Percentiles rank a stretch among this genome's conserved stretches.
Conservation (phyloP, 108 stramenopile species). For the Conticribra weissflogii region DNA sequence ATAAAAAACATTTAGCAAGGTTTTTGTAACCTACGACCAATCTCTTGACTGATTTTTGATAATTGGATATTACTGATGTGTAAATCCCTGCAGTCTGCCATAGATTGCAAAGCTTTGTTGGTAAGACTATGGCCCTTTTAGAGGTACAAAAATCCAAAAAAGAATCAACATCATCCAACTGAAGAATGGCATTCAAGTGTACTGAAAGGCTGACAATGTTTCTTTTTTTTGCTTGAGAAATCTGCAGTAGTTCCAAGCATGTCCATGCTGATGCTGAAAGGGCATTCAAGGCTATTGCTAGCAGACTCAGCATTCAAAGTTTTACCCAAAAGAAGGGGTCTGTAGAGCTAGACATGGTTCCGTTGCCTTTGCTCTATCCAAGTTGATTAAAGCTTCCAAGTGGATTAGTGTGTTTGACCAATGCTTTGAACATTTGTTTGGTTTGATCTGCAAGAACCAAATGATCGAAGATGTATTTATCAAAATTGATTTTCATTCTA, state of each 20-base stretch:
- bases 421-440: slow-evolving; percentile 69
- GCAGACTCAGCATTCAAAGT: slow-evolving; percentile 76
- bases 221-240: slow-evolving; percentile 44
- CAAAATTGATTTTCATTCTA: slow-evolving; percentile 55
- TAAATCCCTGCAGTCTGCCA: too few species aligned
- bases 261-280: slow-evolving; percentile 66
- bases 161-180: slow-evolving; percentile 71
- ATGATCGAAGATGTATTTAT: slow-evolving; percentile 58
- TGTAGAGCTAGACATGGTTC: slow-evolving; percentile 64
- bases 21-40: too few species aligned
- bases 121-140: too few species aligned
- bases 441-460: slow-evolving; percentile 59
- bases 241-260: slow-evolving; percentile 64
- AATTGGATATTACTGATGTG: too few species aligned
- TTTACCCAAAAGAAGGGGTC: slow-evolving; percentile 67
- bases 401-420: slow-evolving; percentile 47
- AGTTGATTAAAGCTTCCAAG: slow-evolving; percentile 58
- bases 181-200: slow-evolving; percentile 64
- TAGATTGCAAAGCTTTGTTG: too few species aligned
- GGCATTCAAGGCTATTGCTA: slow-evolving; percentile 59
- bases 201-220: slow-evolving; percentile 59
- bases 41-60: too few species aligned
- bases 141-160: slow-evolving; percentile 63
- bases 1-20: too few species aligned
- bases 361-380: slow-evolving; percentile 68